Evolutionary conservation across 2,329 filamentous ascomycete species (phyloP).

Genomic region (Periconia digitata): DNA sequence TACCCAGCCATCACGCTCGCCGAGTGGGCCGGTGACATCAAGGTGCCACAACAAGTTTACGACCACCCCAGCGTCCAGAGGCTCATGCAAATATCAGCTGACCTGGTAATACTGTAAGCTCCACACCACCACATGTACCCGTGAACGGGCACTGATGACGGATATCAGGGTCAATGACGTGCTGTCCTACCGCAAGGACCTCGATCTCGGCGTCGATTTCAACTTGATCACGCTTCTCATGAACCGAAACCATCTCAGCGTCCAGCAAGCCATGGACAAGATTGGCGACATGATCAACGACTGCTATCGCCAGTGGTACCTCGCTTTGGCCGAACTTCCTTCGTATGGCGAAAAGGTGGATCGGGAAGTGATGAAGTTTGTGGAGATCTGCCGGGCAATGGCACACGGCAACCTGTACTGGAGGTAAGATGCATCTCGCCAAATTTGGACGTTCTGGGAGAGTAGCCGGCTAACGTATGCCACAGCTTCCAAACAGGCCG

Average conservation of each 20-base stretch:
- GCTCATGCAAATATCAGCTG: background rate
- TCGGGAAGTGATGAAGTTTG: background rate
- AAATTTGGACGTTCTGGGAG: too few relatives aligned
- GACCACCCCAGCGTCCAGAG: background rate
- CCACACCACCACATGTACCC: background rate
- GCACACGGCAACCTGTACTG: constrained; percentile 1
- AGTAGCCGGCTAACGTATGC: too few relatives aligned
- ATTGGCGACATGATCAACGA: constrained; percentile 1
- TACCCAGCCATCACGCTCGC: too few relatives aligned
- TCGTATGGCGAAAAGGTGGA: background rate
- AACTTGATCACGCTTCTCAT: background rate
- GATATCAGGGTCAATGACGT: constrained; percentile 1
- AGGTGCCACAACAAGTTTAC: too few relatives aligned
- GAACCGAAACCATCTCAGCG: background rate
- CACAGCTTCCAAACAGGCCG: too few relatives aligned
- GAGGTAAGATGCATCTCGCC: background rate
- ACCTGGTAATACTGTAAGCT: constrained; percentile 2
- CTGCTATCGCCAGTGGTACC: background rate
- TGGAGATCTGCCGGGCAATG: background rate
- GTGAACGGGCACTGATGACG: background rate
- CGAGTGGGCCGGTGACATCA: too few relatives aligned
- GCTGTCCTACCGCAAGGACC: constrained; percentile 1
- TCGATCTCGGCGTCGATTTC: background rate
- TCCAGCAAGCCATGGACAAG: constrained; percentile 1
- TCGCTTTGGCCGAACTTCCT: background rate